Percentiles rank a stretch among this genome's conserved stretches.
Conservation (phyloP, 371 early-diverging fungal species). For the Mortierella sp. region DNA sequence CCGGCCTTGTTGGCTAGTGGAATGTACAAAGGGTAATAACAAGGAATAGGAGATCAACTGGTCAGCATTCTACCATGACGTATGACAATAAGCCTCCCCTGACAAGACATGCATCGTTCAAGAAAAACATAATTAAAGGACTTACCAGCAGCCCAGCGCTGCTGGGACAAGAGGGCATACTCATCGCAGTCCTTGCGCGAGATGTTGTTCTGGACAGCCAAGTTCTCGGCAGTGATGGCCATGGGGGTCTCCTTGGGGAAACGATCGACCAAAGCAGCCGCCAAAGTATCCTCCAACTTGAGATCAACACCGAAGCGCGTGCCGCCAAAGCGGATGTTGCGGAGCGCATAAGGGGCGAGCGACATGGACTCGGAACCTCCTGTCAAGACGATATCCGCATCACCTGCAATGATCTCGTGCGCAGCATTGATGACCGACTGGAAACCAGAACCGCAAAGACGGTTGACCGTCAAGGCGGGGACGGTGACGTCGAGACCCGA, state of each 20-base stretch:
- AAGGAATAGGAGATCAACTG: background rate
- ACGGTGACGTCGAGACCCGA: constrained; percentile 83
- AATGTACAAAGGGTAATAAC: constrained; percentile 4
- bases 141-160: constrained; percentile 82
- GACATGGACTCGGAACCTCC: constrained; percentile 97
- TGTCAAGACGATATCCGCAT: constrained; percentile 86
- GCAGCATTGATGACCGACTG: constrained; percentile 93
- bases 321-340: constrained; percentile 82
- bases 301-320: constrained; percentile 89
- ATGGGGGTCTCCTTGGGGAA: constrained; percentile 90
- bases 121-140: background rate
- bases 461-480: constrained; percentile 93
- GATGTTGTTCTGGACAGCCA: constrained; percentile 87
- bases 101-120: background rate
- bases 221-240: constrained; percentile 97
- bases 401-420: constrained; percentile 89
- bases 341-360: constrained; percentile 86
- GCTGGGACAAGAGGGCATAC: constrained; percentile 86
- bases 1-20: constrained; percentile 73
- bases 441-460: constrained; percentile 97
- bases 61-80: background rate
- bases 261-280: constrained; percentile 87
- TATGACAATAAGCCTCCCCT: background rate
- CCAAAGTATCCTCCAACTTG: constrained; percentile 88
- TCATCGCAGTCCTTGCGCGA: constrained; percentile 88